phyloP scores from a whole-genome alignment of 2,329 filamentous ascomycete genomes.

The Trichoderma atrobrunneum region DNA sequence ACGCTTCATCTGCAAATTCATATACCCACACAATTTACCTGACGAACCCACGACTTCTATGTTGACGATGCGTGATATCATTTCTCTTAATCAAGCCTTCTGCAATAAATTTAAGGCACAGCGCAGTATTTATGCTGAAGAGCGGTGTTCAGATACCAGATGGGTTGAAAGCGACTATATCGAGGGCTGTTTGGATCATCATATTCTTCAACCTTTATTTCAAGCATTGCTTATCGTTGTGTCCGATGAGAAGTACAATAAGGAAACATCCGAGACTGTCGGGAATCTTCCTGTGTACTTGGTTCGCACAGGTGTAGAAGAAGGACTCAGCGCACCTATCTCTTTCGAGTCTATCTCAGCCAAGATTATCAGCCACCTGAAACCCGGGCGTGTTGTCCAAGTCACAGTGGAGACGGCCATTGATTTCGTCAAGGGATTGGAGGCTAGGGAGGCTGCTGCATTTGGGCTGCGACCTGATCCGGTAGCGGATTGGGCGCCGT shows the following conservation, averaged over 20 bases:
- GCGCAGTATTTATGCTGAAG: too few relatives aligned
- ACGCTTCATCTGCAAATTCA: not conserved
- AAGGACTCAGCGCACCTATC: not conserved
- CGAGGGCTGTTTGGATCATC: too few relatives aligned
- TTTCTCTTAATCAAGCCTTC: not conserved
- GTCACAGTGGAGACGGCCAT: not conserved
- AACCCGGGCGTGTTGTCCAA: not conserved
- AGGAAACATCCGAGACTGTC: not conserved
- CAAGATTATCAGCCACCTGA: not conserved
- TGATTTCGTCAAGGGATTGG: not conserved
- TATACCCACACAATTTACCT: not conserved
- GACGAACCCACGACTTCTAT: too few relatives aligned
- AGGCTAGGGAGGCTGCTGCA: not conserved
- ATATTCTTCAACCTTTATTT: not conserved
- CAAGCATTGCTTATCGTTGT: not conserved
- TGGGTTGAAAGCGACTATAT: too few relatives aligned
- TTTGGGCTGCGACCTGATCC: not conserved
- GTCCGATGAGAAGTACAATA: not conserved
- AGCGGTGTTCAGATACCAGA: too few relatives aligned
- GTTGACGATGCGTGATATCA: not conserved
- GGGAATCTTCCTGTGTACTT: not conserved
- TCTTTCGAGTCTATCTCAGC: not conserved
- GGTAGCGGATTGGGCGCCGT: not conserved
- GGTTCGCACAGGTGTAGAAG: not conserved
- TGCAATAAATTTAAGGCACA: not conserved